Conservation (phyloP, 495 filamentous ascomycete genomes). For the Penicillium odoratum region DNA sequence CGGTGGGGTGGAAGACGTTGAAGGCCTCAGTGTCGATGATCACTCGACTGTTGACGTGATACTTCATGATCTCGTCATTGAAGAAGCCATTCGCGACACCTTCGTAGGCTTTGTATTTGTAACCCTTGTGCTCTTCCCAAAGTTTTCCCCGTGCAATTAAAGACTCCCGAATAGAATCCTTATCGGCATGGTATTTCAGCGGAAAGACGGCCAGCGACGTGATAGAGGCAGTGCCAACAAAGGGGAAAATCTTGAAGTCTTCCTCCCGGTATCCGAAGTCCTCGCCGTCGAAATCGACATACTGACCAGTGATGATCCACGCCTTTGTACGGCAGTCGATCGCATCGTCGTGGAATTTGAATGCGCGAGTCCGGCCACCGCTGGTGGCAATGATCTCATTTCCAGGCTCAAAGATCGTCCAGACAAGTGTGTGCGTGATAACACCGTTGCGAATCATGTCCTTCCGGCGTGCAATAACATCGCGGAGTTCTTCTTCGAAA, state of each 20-base stretch:
- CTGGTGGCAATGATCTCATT: conserved; percentile 38
- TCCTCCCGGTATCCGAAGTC: conserved; percentile 52
- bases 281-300: conserved; percentile 62
- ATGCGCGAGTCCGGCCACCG: conserved; percentile 38
- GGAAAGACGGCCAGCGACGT: conserved; percentile 57
- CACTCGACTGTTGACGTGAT: conserved; percentile 53
- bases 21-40: conserved; percentile 54
- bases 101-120: conserved; percentile 61
- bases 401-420: conserved; percentile 56
- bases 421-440: conserved; percentile 59
- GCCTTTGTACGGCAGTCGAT: conserved; percentile 15
- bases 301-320: conserved; percentile 35
- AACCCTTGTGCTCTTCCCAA: conserved; percentile 57
- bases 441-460: conserved; percentile 59
- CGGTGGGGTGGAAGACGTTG: conserved; percentile 36
- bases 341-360: conserved; percentile 30
- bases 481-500: conserved; percentile 59
- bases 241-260: conserved; percentile 46
- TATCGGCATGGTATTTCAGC: conserved; percentile 52
- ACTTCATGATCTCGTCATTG: conserved; percentile 33
- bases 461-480: conserved; percentile 54
- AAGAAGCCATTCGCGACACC: conserved; percentile 44
- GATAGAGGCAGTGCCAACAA: conserved; percentile 58
- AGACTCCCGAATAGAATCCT: conserved; percentile 18
- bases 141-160: conserved; percentile 48